phyloP scores from a whole-genome alignment of 352 stramenopile genomes.

The Globisporangium mamillatum region DNA sequence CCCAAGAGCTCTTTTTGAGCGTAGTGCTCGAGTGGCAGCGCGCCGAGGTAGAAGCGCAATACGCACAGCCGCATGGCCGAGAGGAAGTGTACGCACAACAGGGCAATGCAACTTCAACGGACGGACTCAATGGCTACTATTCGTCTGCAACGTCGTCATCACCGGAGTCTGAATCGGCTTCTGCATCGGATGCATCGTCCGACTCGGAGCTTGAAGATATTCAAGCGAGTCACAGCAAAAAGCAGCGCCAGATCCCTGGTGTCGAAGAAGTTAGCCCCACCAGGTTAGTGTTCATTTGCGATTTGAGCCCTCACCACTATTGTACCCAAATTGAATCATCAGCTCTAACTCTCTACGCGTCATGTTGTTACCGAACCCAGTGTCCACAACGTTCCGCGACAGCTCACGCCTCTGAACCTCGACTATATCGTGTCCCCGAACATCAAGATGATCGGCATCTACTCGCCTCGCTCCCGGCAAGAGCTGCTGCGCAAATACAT shows the following conservation, averaged over 20 bases:
- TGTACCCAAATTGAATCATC: slow-evolving; percentile 8
- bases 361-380: slow-evolving; percentile 15
- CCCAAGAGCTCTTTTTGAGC: slow-evolving; percentile 80
- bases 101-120: not conserved
- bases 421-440: slow-evolving; percentile 23
- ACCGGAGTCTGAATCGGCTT: slow-evolving; percentile 13
- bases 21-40: slow-evolving; percentile 80
- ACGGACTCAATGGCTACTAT: slow-evolving; percentile 7
- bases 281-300: slow-evolving; percentile 20
- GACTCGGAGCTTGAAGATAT: slow-evolving; percentile 30
- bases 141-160: not conserved
- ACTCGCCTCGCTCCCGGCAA: slow-evolving; percentile 58
- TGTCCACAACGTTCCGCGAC: slow-evolving; percentile 42
- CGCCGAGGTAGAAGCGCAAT: slow-evolving; percentile 17
- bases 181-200: slow-evolving; percentile 27
- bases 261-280: slow-evolving; percentile 60
- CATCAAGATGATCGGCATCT: slow-evolving; percentile 66
- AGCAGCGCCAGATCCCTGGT: slow-evolving; percentile 9
- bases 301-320: not conserved
- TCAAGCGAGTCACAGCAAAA: slow-evolving; percentile 12
- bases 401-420: slow-evolving; percentile 45
- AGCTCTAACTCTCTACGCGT: slow-evolving; percentile 6
- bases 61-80: slow-evolving; percentile 4
- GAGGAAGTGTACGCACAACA: not conserved
- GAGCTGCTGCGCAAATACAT: slow-evolving; percentile 78